These are phyloP conservation scores for Teratosphaeria zuluensis DNA, from an alignment of 2,329 filamentous ascomycete species.

Conservation along the genomic window DNA sequence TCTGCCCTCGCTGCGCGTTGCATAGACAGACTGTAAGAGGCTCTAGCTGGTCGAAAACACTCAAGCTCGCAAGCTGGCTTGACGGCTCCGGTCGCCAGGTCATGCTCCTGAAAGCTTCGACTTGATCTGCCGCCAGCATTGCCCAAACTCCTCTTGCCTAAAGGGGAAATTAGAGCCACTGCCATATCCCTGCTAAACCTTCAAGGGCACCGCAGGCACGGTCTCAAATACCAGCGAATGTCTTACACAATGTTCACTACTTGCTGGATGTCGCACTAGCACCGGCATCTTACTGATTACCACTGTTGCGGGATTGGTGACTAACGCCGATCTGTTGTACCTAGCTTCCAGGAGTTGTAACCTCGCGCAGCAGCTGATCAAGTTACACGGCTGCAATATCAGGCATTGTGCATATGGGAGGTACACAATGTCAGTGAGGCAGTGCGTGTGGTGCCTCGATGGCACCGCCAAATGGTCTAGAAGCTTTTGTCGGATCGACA, in stretches of 20 bases:
- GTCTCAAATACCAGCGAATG: not conserved
- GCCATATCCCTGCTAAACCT: not conserved
- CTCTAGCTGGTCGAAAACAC: not conserved
- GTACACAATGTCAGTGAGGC: too few species aligned
- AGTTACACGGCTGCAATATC: not conserved
- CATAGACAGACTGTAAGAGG: not conserved
- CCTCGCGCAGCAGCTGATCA: not conserved
- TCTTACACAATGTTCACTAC: not conserved
- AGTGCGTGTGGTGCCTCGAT: not conserved
- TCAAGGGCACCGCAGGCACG: not conserved
- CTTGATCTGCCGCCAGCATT: not conserved
- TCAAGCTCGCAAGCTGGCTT: not conserved
- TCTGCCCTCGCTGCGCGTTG: not conserved
- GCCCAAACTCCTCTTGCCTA: not conserved
- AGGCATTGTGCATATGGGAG: too few species aligned
- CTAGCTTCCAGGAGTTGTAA: not conserved
- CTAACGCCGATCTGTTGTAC: not conserved
- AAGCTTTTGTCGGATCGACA: not conserved
- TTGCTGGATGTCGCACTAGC: not conserved
- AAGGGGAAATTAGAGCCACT: not conserved
- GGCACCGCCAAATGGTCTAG: not conserved
- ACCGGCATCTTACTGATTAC: not conserved
- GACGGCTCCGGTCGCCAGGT: not conserved
- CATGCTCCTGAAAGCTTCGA: not conserved
- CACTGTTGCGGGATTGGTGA: not conserved